Percentiles rank a stretch among this genome's conserved stretches.
Evolutionary conservation across 2,329 filamentous ascomycete genomes (phyloP).

Genomic region (Cercospora zeae-maydis): DNA sequence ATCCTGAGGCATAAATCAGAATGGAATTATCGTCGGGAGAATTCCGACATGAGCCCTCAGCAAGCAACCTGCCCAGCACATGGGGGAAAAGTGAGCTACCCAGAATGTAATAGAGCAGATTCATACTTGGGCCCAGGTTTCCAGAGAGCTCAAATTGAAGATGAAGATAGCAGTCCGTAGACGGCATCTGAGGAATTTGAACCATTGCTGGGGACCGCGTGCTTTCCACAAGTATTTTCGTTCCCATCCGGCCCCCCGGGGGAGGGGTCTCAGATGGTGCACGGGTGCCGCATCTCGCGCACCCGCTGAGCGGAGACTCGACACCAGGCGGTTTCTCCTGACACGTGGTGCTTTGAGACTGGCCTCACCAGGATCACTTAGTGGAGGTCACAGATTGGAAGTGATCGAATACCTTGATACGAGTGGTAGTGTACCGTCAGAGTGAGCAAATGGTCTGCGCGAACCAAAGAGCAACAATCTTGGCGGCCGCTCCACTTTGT

Average conservation of each 20-base stretch:
- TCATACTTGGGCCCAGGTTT: neutral
- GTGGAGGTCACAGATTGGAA: neutral
- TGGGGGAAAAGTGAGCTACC: neutral
- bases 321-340: neutral
- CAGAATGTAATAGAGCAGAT: neutral
- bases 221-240: neutral
- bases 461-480: neutral
- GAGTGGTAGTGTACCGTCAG: neutral
- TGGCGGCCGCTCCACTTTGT: neutral
- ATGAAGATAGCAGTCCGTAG: neutral
- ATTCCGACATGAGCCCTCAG: neutral
- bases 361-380: neutral
- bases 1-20: neutral
- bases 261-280: neutral
- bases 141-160: neutral
- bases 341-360: neutral
- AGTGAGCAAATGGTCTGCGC: neutral
- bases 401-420: neutral
- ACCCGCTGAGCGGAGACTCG: neutral
- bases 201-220: neutral
- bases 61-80: neutral
- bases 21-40: neutral
- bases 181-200: neutral
- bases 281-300: neutral
- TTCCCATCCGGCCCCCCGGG: neutral